Base-by-base conservation (phyloP, 2,329 filamentous ascomycete genomes). In the Metarhizium robertsii region DNA sequence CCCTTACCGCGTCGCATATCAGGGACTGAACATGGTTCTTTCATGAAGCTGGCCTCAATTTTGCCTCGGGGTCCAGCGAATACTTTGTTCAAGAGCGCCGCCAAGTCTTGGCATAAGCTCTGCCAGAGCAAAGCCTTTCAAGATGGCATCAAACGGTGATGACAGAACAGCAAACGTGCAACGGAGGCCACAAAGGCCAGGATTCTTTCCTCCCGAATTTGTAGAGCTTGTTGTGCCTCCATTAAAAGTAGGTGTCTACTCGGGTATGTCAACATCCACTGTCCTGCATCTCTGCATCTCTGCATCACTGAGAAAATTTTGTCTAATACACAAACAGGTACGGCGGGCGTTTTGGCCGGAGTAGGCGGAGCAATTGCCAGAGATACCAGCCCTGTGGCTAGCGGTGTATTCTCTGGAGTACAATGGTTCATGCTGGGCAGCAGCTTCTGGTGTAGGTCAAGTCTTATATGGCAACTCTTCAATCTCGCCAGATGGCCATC, bases 371-470 rank as follows among this genome's bases (percentile, higher is more conserved):
- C 90, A 32, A 86, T 95, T 50, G 69, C 92, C 50, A 80, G 84
- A 56, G 86, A 86, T 18, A 78, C 75, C 25, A 81, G 80, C 14
- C 85, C 88, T 4, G 78, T 83, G 2, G 71, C 92, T 6, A 92
- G 90, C 71, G 86, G 89, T 0, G 62, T 86, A 13, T 79, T 85
- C 42, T 85, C 86, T 25, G 87, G 89, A 18, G 75, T 89, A 45
- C 90, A 95, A 72, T 96, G 89, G 82, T 90, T 90, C 69, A 79
- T 82, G 46, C 78, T 95, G 43, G 90, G 90, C 40, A 83, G 80
- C 50, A 87, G 83, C 16, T 96, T 86, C 67, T 92, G 85, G 78
- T 85, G 87, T 85, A 75, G 65, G 81, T 1, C 25, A 16, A 7
- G 32, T 40, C 38, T 32, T 30, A 2, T 46, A 11, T 20, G 25